Percentiles rank a stretch among this genome's conserved stretches.
phyloP scores from a whole-genome alignment of 805 yeast genomes.

The Torulaspora gathmanii region DNA sequence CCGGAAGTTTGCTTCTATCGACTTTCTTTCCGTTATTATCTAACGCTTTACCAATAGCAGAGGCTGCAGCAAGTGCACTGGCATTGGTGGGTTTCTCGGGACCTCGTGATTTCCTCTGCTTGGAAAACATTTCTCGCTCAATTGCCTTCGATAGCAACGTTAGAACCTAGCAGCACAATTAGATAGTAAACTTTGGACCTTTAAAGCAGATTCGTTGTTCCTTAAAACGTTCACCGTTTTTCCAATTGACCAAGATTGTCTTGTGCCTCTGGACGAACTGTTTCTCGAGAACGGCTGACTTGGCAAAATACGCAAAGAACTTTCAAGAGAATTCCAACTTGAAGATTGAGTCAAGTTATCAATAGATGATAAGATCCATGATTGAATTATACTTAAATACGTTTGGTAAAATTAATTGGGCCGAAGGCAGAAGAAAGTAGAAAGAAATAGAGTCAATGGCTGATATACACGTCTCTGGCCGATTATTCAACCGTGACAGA shows the following conservation, averaged over 20 bases:
- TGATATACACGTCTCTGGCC: not conserved
- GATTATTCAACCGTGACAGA: constrained; percentile 90
- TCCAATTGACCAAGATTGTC: not conserved
- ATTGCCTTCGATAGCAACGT: not conserved
- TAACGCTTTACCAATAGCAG: constrained; percentile 49
- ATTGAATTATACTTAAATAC: too few species aligned
- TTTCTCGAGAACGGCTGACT: constrained; percentile 7
- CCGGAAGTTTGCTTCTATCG: constrained; percentile 26
- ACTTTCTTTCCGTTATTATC: constrained; percentile 31
- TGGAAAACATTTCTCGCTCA: constrained; percentile 12
- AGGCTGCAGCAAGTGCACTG: constrained; percentile 61
- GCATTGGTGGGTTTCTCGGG: constrained; percentile 35
- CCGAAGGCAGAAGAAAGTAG: not conserved
- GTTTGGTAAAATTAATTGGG: not conserved
- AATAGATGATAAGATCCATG: not conserved
- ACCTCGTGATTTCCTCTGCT: constrained; percentile 15
- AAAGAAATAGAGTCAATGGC: not conserved
- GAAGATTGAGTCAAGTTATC: not conserved
- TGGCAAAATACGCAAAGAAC: not conserved
- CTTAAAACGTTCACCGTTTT: not conserved
- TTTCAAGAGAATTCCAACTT: not conserved
- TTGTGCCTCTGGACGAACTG: constrained; percentile 6
- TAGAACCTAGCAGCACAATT: not conserved
- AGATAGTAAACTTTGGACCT: not conserved
- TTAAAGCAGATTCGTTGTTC: not conserved